Evolutionary conservation across 805 yeast species (phyloP), one percentile per base, ranked within the genome.

Genomic region (Nakazawaea ernobii): DNA sequence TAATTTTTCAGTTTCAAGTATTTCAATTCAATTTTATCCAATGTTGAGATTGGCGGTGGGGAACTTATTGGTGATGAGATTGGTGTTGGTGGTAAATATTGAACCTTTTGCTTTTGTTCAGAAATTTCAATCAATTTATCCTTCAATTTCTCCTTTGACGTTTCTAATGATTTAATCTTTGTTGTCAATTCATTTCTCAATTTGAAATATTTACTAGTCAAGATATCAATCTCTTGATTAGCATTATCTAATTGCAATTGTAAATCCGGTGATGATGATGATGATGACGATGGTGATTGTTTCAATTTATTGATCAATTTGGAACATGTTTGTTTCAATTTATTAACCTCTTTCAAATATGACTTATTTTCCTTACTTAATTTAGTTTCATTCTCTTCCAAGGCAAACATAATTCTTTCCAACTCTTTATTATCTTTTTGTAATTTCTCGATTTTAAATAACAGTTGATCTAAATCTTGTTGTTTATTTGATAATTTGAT

Each of bases 321-420:
- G 8, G 61, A 53, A 49, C 69, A 66, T 38, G 57, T 14, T 59
- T 59, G 38, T n/a, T 57, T 57, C 35, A 63, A 52, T 32, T 62
- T 63, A 5, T 45, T 38, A 28, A 67, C 69, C 7, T 45, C 48
- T 17, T 20, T 39, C n/a, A n/a, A 9, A 26, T 71, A 55, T 15
- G 58, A 55, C 13, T 48, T 54, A 32, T 66, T 69, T 10, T 71
- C 73, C 4, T 54, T 45, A 28, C 52, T 54, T 20, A 65, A 48
- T 8, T 58, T 51, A n/a, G 54, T 53, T 46, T 60, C 65, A 14
- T 61, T 65, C 5, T 55, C 59, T 36, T 70, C 73, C 33, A 66
- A 55, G 8, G 59, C 58, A 8, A 55, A 52, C 26, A 62, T 54
- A 3, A 58, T 43, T 6, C 56, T 57, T 35, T 62, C 61, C 20